Evolutionary conservation across 306 rosid species (phyloP).

Genomic region (Castanea crenata): DNA sequence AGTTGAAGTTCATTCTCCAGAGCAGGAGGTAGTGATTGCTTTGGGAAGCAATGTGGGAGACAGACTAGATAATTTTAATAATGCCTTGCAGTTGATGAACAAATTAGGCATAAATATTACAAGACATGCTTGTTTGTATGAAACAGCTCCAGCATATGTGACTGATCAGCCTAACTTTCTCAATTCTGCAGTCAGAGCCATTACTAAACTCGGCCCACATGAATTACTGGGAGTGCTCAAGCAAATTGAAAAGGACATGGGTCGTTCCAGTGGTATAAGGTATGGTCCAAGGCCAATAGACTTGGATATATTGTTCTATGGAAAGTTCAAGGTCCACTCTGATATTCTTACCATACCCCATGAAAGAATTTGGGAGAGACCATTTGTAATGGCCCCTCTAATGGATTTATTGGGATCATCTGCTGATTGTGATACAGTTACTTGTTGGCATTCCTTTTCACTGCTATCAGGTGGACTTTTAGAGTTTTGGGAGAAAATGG

Average conservation of each 20-base stretch:
- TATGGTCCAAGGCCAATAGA: slow-evolving; percentile 96
- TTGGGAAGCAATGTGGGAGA: slow-evolving; percentile 90
- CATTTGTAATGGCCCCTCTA: slow-evolving; percentile 90
- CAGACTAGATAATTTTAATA: slow-evolving; percentile 69
- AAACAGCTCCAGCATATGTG: slow-evolving; percentile 88
- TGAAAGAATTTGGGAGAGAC: slow-evolving; percentile 94
- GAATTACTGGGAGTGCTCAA: slow-evolving; percentile 68
- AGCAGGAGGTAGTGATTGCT: slow-evolving; percentile 92
- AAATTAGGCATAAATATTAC: slow-evolving; percentile 60
- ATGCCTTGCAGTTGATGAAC: slow-evolving; percentile 74
- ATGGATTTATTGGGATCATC: slow-evolving; percentile 73
- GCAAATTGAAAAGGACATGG: slow-evolving; percentile 70
- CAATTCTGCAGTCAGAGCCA: slow-evolving; percentile 87
- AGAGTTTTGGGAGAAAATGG: slow-evolving; percentile 67
- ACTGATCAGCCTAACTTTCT: slow-evolving; percentile 82
- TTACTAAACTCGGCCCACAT: slow-evolving; percentile 84
- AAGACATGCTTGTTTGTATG: slow-evolving; percentile 85
- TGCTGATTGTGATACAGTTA: slow-evolving; percentile 58
- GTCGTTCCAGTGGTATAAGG: slow-evolving; percentile 71
- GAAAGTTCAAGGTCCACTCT: slow-evolving; percentile 60
- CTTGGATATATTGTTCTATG: slow-evolving; percentile 85
- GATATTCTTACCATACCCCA: slow-evolving; percentile 73
- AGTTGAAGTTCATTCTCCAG: slow-evolving; percentile 58
- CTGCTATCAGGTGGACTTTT: slow-evolving; percentile 54
- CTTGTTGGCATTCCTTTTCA: slow-evolving; percentile 83